phyloP scores from a whole-genome alignment of 2,329 filamentous ascomycete species.

The Eurotiales sp. region DNA sequence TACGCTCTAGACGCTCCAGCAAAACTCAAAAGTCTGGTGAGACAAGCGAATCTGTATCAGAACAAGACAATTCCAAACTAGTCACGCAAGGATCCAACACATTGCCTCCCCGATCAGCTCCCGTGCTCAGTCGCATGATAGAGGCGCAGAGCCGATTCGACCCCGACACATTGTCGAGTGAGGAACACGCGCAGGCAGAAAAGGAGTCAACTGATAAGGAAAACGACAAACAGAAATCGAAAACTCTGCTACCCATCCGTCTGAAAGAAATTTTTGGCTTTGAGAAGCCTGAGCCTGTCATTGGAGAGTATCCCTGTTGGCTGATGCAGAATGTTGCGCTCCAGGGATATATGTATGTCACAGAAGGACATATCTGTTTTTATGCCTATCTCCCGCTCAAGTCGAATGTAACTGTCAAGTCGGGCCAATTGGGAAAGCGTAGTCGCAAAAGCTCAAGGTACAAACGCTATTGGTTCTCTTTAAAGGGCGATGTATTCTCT shows the following conservation, averaged over 20 bases:
- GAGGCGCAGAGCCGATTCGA: conserved; percentile 64
- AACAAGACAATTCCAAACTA: conserved; percentile 18
- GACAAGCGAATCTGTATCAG: conserved; percentile 14
- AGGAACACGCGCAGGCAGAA: conserved; percentile 41
- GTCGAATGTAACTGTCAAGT: conserved; percentile 73
- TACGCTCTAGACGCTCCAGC: conserved; percentile 40
- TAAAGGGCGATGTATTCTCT: conserved; percentile 87
- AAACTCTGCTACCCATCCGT: conserved; percentile 63
- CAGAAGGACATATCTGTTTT: conserved; percentile 88
- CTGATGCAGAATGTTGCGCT: conserved; percentile 85
- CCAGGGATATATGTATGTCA: conserved; percentile 95
- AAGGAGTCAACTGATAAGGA: conserved; percentile 28
- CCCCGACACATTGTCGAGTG: conserved; percentile 32
- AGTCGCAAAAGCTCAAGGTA: conserved; percentile 85
- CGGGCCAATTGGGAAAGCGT: conserved; percentile 82
- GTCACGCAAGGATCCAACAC: conserved; percentile 27
- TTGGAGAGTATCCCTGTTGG: conserved; percentile 91
- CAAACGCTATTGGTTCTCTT: conserved; percentile 85
- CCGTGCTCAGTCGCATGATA: conserved; percentile 74
- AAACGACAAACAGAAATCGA: conserved; percentile 40
- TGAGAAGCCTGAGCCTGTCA: conserved; percentile 74
- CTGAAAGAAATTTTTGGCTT: conserved; percentile 85
- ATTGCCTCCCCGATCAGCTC: conserved; percentile 53
- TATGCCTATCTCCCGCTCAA: conserved; percentile 97
- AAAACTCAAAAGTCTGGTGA: conserved; percentile 23